Base-by-base conservation (phyloP, 2,329 filamentous ascomycete genomes). In the Dothiorella sarmentorum region DNA sequence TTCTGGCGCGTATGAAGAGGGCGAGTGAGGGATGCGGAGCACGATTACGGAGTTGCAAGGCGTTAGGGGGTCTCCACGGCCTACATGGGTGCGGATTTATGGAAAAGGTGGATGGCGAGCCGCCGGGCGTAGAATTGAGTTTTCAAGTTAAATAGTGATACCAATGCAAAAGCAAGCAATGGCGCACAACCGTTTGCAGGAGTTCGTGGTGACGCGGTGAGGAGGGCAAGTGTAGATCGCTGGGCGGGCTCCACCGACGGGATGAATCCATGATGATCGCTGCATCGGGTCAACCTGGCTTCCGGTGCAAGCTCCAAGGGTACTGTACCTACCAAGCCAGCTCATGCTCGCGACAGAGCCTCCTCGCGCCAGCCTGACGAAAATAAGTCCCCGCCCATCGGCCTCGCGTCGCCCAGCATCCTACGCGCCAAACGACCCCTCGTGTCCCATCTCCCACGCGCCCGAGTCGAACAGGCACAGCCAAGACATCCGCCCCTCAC, bases 401-500 rank as follows among this genome's bases (percentile, higher is more conserved):
- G 22, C 49, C 49, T 40, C 49, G 49, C 49, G 49, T 47, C 49
- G 49, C 24, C 49, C 49, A 27, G 31, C 24, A 35, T 18, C n/a
- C 49, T 40, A n/a, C 38, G 52, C 52, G 52, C 15, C 37, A 18
- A 31, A 13, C 29, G 15, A n/a, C n/a, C 29, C 29, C 29, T 31
- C 40, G 40, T 13, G 40, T 13, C 40, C 9, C n/a, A n/a, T 22
- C 40, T 13, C 3, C 40, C 17, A n/a, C 17, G 10, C 40, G 9
- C 17, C 40, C 13, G 18, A 22, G 18, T 15, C 40, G 31, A 35
- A 31, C 38, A 43, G 37, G 37, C 47, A 26, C 35, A 33, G 33
- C 49, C 33, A 53, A 38, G 33, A 40, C 33, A 38, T 60, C 58
- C 58, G 51, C 58, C 51, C 51, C 58, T 61, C 15, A 66, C 59